Conservation (phyloP, 164 flowering plant genomes). For the Macadamia integrifolia region DNA sequence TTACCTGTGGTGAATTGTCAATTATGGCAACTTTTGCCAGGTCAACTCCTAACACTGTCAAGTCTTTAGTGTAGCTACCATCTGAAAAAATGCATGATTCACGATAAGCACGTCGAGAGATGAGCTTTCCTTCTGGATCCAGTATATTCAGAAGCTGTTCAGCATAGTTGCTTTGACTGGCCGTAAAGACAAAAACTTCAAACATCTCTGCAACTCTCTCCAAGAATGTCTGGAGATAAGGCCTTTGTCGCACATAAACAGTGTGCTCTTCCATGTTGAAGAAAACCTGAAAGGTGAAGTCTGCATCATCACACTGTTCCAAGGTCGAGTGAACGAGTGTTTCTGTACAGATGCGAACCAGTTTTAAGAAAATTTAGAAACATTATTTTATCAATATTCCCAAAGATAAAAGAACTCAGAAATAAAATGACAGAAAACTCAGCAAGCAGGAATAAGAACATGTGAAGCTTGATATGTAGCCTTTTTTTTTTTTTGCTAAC, state of each 20-base stretch:
- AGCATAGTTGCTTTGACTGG: conserved; percentile 94
- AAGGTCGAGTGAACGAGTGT: conserved; percentile 92
- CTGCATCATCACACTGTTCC: conserved; percentile 77
- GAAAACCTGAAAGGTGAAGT: conserved; percentile 74
- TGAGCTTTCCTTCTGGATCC: conserved; percentile 73
- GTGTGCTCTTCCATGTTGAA: conserved; percentile 87
- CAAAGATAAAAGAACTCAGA: background rate
- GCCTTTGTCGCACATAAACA: conserved; percentile 83
- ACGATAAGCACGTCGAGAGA: conserved; percentile 79
- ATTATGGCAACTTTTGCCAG: conserved; percentile 90
- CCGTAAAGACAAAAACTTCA: conserved; percentile 85
- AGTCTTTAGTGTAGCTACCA: conserved; percentile 83
- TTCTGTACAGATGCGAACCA: conserved; percentile 46
- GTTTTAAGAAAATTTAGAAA: background rate
- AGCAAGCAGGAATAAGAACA: background rate
- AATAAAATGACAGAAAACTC: background rate
- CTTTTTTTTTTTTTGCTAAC: too few species aligned
- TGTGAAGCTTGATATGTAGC: background rate
- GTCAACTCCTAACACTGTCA: conserved; percentile 90
- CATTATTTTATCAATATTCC: background rate
- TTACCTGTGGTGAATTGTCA: conserved; percentile 97
- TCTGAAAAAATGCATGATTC: conserved; percentile 89
- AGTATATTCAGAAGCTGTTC: conserved; percentile 73
- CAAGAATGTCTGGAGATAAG: conserved; percentile 63
- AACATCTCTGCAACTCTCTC: conserved; percentile 90